These are phyloP conservation scores for Pyrenophora seminiperda DNA, from an alignment of 2,329 filamentous ascomycete genomes.

Conservation along the genomic window DNA sequence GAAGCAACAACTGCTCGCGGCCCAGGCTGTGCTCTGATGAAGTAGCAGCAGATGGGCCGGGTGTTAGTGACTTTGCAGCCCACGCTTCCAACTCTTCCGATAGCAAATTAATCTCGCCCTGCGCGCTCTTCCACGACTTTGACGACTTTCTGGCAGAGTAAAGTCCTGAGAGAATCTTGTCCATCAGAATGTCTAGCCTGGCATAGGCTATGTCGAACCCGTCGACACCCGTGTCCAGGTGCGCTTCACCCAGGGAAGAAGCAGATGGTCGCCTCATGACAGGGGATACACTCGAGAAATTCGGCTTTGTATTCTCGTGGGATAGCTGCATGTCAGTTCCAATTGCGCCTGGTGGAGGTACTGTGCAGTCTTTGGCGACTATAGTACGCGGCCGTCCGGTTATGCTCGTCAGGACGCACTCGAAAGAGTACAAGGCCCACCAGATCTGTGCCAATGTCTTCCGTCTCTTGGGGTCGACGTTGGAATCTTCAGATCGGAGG, in stretches of 20 bases:
- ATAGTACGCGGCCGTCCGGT: slow-evolving; percentile 45
- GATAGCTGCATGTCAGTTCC: slow-evolving; percentile 9
- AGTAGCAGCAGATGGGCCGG: slow-evolving; percentile 8
- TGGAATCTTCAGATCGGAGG: slow-evolving; percentile 37
- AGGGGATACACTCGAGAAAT: neutral
- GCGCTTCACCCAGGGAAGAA: neutral
- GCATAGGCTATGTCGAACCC: slow-evolving; percentile 10
- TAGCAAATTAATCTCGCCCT: slow-evolving; percentile 30
- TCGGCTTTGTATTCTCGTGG: slow-evolving; percentile 2
- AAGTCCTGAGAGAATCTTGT: slow-evolving; percentile 26
- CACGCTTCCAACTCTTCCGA: slow-evolving; percentile 39
- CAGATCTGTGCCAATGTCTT: slow-evolving; percentile 43
- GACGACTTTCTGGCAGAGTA: slow-evolving; percentile 43
- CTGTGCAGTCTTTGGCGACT: slow-evolving; percentile 36
- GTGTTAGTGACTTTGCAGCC: slow-evolving; percentile 27
- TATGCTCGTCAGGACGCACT: slow-evolving; percentile 41
- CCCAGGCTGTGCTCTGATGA: neutral
- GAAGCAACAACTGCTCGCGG: slow-evolving; percentile 25
- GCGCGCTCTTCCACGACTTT: slow-evolving; percentile 40
- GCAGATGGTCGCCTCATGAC: neutral
- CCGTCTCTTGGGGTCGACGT: slow-evolving; percentile 23
- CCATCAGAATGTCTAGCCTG: slow-evolving; percentile 20
- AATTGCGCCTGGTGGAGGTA: slow-evolving; percentile 18
- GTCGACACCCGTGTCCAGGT: neutral
- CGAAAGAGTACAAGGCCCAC: slow-evolving; percentile 47